Percentiles rank a stretch among this genome's conserved stretches.
Conservation (phyloP, 331 rosid species). For the Rhamnella rubrinervis region DNA sequence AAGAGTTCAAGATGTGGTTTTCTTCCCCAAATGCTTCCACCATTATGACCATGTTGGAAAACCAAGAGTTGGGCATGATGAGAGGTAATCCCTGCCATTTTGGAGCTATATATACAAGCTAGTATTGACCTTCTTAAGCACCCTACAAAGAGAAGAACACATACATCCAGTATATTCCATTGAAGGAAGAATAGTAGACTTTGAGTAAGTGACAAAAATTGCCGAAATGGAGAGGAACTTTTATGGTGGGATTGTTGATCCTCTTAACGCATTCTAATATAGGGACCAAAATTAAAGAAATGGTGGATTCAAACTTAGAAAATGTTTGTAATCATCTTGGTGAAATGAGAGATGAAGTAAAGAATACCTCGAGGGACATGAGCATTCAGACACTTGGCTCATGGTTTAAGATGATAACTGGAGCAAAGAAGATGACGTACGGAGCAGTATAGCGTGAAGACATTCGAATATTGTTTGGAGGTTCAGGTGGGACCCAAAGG, state of each 20-base stretch:
- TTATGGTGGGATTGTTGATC: slow-evolving; percentile 17
- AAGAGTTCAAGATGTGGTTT: slow-evolving; percentile 55
- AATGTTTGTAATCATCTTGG: slow-evolving; percentile 27
- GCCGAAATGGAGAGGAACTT: slow-evolving; percentile 18
- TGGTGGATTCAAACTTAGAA: slow-evolving; percentile 22
- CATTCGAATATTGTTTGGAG: slow-evolving; percentile 89
- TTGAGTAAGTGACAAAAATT: slow-evolving; percentile 44
- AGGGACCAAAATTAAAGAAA: slow-evolving; percentile 23
- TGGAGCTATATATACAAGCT: slow-evolving; percentile 85
- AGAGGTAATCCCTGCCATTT: slow-evolving; percentile 71
- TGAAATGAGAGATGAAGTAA: slow-evolving; percentile 28
- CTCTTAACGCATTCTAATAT: slow-evolving; percentile 18
- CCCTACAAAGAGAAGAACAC: slow-evolving; percentile 74
- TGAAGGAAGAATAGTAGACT: slow-evolving; percentile 90
- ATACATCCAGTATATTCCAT: slow-evolving; percentile 68
- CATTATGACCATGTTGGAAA: slow-evolving; percentile 79
- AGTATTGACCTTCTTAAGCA: slow-evolving; percentile 59
- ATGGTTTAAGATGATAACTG: slow-evolving; percentile 72
- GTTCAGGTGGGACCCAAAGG: slow-evolving; percentile 90
- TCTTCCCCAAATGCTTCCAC: slow-evolving; percentile 76
- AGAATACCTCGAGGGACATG: slow-evolving; percentile 31
- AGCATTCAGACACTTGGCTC: slow-evolving; percentile 52
- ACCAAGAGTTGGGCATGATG: slow-evolving; percentile 81
- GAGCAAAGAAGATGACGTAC: slow-evolving; percentile 70
- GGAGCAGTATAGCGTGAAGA: slow-evolving; percentile 66